Percentiles rank a stretch among this genome's conserved stretches.
phyloP scores from a whole-genome alignment of 1,139 yeast species.

The Scheffersomyces illinoinensis region DNA sequence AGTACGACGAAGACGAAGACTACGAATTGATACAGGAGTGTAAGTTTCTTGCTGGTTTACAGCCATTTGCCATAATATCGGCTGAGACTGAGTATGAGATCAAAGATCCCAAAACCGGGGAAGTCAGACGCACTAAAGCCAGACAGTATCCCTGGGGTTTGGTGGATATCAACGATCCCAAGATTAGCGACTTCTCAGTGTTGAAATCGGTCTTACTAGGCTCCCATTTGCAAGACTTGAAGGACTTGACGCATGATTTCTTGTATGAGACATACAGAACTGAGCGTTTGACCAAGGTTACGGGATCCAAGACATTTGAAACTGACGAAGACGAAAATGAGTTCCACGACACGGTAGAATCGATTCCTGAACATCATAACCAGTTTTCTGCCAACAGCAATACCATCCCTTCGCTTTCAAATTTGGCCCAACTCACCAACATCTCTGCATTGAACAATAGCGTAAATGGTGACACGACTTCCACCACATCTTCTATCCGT shows the following conservation, averaged over 20 bases:
- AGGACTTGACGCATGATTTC: conserved; percentile 90
- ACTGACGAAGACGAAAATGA: conserved; percentile 25
- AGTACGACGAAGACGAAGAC: conserved; percentile 55
- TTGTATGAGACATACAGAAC: conserved; percentile 93
- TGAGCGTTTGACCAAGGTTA: conserved; percentile 63
- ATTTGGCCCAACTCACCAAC: conserved; percentile 58
- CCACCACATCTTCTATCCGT: conserved; percentile 17
- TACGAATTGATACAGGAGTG: conserved; percentile 81
- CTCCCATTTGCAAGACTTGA: conserved; percentile 90
- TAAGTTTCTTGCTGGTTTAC: conserved; percentile 65
- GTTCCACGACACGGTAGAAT: conserved; percentile 34
- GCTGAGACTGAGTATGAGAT: conserved; percentile 57
- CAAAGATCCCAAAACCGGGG: conserved; percentile 56
- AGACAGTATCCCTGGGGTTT: conserved; percentile 95
- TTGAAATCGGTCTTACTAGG: conserved; percentile 82
- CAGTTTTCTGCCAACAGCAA: conserved; percentile 7
- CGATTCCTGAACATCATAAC: conserved; percentile 12
- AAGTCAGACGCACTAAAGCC: conserved; percentile 59
- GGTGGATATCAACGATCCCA: conserved; percentile 80
- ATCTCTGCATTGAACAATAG: conserved; percentile 10
- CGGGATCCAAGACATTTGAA: conserved; percentile 38
- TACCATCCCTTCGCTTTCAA: conserved; percentile 62
- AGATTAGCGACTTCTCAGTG: conserved; percentile 79
- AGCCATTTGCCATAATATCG: conserved; percentile 90
- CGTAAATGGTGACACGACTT: conserved; percentile 2